A percentile compares a stretch with the other conserved stretches of the same genome.
These are phyloP conservation scores for Grosmannia serpens DNA, from an alignment of 2,329 filamentous ascomycete species.

Conservation along the genomic window DNA sequence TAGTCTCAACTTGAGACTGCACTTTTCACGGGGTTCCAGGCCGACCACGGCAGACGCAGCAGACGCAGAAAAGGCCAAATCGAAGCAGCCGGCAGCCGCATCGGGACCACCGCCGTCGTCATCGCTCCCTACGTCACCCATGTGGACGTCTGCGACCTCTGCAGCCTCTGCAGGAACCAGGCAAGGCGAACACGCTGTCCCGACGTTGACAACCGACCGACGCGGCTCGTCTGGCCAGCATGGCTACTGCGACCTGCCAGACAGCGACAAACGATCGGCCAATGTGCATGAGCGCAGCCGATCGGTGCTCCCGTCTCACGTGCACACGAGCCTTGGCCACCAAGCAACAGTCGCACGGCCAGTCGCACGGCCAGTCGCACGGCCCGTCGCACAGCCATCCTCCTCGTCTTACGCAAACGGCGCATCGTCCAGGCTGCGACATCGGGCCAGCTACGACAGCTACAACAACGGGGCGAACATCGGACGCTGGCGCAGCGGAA, in stretches of 20 bases:
- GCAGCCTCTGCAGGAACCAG: not conserved
- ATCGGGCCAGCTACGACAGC: slow-evolving; percentile 23
- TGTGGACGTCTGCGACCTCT: no score
- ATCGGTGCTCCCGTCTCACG: not conserved
- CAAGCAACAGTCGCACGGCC: not conserved
- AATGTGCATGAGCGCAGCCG: not conserved
- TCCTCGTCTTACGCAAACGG: slow-evolving; percentile 8
- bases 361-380: not conserved
- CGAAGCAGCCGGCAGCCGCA: not conserved
- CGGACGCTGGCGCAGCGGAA: slow-evolving; percentile 16
- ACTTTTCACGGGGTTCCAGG: slow-evolving; percentile 1
- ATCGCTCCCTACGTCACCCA: slow-evolving; percentile 12
- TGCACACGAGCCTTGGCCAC: not conserved
- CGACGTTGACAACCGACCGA: no score
- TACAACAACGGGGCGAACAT: slow-evolving; percentile 1
- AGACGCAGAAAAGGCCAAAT: not conserved
- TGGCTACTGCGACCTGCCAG: not conserved
- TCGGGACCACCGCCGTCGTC: slow-evolving; percentile 15
- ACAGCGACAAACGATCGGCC: not conserved
- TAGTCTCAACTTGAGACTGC: slow-evolving; percentile 5
- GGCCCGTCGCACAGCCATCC: not conserved
- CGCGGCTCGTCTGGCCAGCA: no score
- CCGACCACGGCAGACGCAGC: not conserved
- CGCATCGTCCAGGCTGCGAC: slow-evolving; percentile 17
- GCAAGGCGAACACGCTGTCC: no score